These are phyloP conservation scores for Kluyveromyces lactis DNA, from an alignment of 805 yeast species.

Conservation along the genomic window DNA sequence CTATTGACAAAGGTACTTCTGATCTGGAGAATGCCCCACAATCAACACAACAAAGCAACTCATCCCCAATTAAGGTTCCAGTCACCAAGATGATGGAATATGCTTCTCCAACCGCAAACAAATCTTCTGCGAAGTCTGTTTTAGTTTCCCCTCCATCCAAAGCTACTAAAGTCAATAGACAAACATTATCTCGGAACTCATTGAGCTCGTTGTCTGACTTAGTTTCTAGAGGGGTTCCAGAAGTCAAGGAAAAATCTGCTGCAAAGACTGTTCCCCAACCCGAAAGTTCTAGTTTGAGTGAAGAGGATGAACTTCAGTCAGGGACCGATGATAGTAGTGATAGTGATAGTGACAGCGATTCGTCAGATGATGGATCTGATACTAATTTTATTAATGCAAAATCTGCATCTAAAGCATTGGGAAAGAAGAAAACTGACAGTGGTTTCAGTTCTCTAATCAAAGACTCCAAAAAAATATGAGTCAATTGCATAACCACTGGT, in stretches of 20 bases:
- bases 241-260: constrained; percentile 42
- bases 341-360: constrained; percentile 16
- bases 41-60: constrained; percentile 14
- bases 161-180: constrained; percentile 1
- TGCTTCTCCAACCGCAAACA: constrained; percentile 10
- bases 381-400: constrained; percentile 35
- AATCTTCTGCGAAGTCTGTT: neutral
- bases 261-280: constrained; percentile 5
- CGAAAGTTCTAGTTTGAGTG: constrained; percentile 6
- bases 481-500: neutral
- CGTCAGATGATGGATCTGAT: constrained; percentile 23
- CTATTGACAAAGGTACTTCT: constrained; percentile 11
- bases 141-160: constrained; percentile 4
- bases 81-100: constrained; percentile 13
- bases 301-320: constrained; percentile 11
- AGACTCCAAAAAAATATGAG: constrained; percentile 32
- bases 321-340: constrained; percentile 16
- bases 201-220: constrained; percentile 50
- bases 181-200: constrained; percentile 30
- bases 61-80: constrained; percentile 10
- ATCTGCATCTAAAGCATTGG: constrained; percentile 34
- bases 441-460: constrained; percentile 43
- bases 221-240: constrained; percentile 60
- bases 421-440: constrained; percentile 33
- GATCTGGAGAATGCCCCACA: constrained; percentile 15